Evolutionary conservation across 2,329 filamentous ascomycete genomes (phyloP).

Genomic region (Tolypocladium amazonense): DNA sequence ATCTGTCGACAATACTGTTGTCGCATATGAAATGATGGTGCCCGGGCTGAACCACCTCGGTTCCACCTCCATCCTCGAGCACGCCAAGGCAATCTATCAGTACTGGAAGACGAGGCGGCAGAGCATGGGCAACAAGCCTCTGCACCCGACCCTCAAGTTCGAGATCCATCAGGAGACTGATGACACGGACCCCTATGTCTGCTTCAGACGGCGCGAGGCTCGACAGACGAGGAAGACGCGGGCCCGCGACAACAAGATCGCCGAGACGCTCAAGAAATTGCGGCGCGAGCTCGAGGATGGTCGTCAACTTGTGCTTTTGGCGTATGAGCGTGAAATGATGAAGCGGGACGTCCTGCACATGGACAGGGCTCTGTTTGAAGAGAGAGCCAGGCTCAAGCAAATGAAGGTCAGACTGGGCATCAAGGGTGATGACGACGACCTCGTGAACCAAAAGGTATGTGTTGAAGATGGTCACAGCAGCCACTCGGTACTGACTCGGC

Average conservation of each 20-base stretch:
- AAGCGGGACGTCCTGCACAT: slow-evolving; percentile 67
- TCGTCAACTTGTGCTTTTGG: slow-evolving; percentile 65
- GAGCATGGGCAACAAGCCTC: slow-evolving; percentile 54
- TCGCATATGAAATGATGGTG: slow-evolving; percentile 68
- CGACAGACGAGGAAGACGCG: slow-evolving; percentile 91
- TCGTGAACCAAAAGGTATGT: slow-evolving; percentile 85
- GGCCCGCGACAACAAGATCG: slow-evolving; percentile 84
- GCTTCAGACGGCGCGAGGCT: slow-evolving; percentile 90
- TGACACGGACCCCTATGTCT: slow-evolving; percentile 94
- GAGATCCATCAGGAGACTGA: slow-evolving; percentile 92
- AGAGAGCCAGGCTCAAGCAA: slow-evolving; percentile 72
- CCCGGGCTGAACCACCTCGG: slow-evolving; percentile 48
- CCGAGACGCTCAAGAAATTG: slow-evolving; percentile 87
- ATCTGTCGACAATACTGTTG: slow-evolving; percentile 76
- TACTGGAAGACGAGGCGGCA: slow-evolving; percentile 74
- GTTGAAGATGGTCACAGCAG: background rate
- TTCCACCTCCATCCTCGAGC: slow-evolving; percentile 36
- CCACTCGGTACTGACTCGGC: slow-evolving; percentile 24
- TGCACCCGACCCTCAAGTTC: slow-evolving; percentile 79
- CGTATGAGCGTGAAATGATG: slow-evolving; percentile 68
- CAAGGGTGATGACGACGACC: slow-evolving; percentile 86
- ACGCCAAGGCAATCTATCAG: slow-evolving; percentile 73
- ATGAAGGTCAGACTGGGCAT: slow-evolving; percentile 82
- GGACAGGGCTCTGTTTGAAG: slow-evolving; percentile 72
- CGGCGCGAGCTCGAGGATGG: slow-evolving; percentile 86